Evolutionary conservation across 768 basidiomycete species (phyloP), one percentile per base, ranked within the genome.

Genomic region (Dentipellis sp.): DNA sequence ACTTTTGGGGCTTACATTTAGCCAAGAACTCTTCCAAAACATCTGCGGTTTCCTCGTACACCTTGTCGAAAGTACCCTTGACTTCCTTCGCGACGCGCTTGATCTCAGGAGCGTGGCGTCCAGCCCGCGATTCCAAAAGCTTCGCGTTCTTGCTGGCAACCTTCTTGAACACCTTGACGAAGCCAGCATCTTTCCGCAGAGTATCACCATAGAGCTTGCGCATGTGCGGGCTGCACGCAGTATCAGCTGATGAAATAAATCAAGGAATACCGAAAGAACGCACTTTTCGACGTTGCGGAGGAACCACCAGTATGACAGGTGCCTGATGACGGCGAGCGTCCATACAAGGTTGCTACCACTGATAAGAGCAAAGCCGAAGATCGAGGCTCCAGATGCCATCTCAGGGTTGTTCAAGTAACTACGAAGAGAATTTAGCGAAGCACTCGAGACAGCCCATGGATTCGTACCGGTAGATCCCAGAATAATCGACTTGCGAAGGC

Each of bases 271-370:
- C 10, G 21, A 47, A 47, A 16, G 22, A 34, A 75, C 89, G 57
- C 59, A 97, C 95, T 90, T 88, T 67, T 98, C 97, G 21, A 98
- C 94, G 53, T 72, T 79, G 62, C 80, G 83, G 50, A 99, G 77
- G 81, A 98, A 99, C 94, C 94, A 97, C 88, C 90, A 92, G 65
- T 95, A 92, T 10, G 86, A 84, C 11, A 97, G 72, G 60, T 94
- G 87, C 39, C 90, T 84, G 56, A 94, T 71, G 48, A 97, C 78
- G 10, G 94, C 94, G 6, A 97, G 78, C 4, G 80, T 69, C 47
- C 94, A 82, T 1, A 97, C 92, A n/a, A 94, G 80, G 67, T 93
- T 94, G 69, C 87, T 94, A 12, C 88, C 90, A 60, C 91, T 94
- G 66, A 99, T 88, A 54, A 97, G 75, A 4, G 89, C 87, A 11